These are phyloP conservation scores for Viola pubescens DNA, from an alignment of 441 rosid species.

Conservation along the genomic window DNA sequence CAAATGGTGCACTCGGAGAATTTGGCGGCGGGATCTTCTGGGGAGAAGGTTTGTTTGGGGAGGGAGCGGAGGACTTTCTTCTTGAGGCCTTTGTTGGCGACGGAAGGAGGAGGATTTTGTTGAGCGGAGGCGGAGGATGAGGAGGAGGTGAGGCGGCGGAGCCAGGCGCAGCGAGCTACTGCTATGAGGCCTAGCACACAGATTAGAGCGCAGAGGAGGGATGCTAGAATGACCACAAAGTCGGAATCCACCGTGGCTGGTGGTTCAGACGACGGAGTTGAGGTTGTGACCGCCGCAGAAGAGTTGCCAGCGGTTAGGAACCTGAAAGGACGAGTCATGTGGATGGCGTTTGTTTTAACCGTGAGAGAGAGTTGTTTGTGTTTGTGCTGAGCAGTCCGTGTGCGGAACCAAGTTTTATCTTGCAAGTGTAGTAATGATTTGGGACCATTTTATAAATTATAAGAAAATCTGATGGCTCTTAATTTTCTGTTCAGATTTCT, in stretches of 20 bases:
- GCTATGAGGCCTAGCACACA: slow-evolving; percentile 79
- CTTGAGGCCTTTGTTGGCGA: slow-evolving; percentile 76
- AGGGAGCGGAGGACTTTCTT: slow-evolving; percentile 73
- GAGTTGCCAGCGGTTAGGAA: slow-evolving; percentile 36
- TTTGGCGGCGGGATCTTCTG: slow-evolving; percentile 33
- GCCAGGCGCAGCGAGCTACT: slow-evolving; percentile 82
- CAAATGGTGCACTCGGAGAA: slow-evolving; percentile 51
- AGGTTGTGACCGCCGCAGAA: slow-evolving; percentile 13
- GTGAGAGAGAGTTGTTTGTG: not conserved
- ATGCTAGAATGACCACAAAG: slow-evolving; percentile 76
- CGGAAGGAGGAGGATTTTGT: slow-evolving; percentile 20
- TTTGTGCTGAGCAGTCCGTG: not conserved
- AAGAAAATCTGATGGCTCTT: too few relatives aligned
- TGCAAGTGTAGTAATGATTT: too few relatives aligned
- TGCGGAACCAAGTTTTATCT: not conserved
- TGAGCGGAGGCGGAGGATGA: slow-evolving; percentile 9
- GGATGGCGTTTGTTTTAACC: not conserved
- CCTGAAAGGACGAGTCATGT: slow-evolving; percentile 58
- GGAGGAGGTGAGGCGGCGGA: slow-evolving; percentile 30
- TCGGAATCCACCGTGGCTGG: slow-evolving; percentile 52
- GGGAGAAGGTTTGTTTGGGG: slow-evolving; percentile 41
- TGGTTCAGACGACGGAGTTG: slow-evolving; percentile 22
- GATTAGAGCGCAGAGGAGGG: slow-evolving; percentile 84
- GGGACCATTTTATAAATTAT: too few relatives aligned
- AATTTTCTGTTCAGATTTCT: too few relatives aligned